Percentiles rank a stretch among this genome's conserved stretches.
Evolutionary conservation across 768 basidiomycete species (phyloP).

Genomic region (Amanita exitialis): DNA sequence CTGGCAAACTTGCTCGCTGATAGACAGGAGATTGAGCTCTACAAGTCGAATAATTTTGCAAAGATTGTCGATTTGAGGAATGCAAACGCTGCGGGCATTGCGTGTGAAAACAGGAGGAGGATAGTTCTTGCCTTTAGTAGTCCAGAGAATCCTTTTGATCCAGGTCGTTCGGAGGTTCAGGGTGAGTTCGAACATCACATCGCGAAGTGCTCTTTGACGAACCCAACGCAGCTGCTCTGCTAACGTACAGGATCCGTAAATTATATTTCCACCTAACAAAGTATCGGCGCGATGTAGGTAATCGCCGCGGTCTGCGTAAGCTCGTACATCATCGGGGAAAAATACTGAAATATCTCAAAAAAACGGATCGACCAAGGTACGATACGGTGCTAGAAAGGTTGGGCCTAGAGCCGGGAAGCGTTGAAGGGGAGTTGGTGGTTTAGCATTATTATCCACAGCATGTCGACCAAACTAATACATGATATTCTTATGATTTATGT

Average conservation of each 20-base stretch:
- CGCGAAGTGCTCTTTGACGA: not conserved
- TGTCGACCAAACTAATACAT: not conserved
- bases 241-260: slow-evolving; percentile 81
- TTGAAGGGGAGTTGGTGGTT: slow-evolving; percentile 86
- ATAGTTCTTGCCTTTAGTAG: slow-evolving; percentile 75
- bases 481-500: not conserved
- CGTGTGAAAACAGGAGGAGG: slow-evolving; percentile 76
- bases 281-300: slow-evolving; percentile 68
- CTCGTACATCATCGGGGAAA: slow-evolving; percentile 81
- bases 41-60: slow-evolving; percentile 49
- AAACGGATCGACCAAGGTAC: slow-evolving; percentile 57
- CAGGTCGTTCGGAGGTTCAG: slow-evolving; percentile 86
- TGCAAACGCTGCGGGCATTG: slow-evolving; percentile 78
- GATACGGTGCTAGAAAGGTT: slow-evolving; percentile 61
- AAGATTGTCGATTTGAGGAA: slow-evolving; percentile 77
- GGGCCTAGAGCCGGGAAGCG: slow-evolving; percentile 67
- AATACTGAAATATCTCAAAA: slow-evolving; percentile 70
- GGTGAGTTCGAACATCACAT: slow-evolving; percentile 37
- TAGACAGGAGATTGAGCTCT: slow-evolving; percentile 23
- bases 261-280: slow-evolving; percentile 64
- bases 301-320: slow-evolving; percentile 62
- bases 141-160: slow-evolving; percentile 53
- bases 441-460: not conserved
- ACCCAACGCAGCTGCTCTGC: slow-evolving; percentile 57
- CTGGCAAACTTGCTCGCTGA: slow-evolving; percentile 9